Evolutionary conservation across 495 filamentous ascomycete species (phyloP).

Genomic region (Neurospora sp.): DNA sequence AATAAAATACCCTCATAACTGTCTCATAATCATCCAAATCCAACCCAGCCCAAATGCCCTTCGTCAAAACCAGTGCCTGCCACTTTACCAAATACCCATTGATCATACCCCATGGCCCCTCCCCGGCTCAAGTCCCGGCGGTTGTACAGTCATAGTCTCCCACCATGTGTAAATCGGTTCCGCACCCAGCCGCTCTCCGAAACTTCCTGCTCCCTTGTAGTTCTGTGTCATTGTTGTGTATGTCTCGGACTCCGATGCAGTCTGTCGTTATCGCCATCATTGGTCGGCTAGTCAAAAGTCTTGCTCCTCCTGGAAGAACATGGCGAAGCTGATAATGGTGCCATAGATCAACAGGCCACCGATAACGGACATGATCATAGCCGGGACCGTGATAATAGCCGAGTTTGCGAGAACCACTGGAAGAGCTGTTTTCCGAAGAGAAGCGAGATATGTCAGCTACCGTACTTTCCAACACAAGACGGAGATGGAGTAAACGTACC

Average conservation of each 20-base stretch:
- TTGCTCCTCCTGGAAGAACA: slow-evolving; percentile 96
- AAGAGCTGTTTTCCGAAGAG: slow-evolving; percentile 50
- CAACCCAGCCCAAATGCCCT: background rate
- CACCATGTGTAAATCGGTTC: background rate
- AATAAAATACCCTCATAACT: background rate
- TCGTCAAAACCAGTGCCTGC: background rate
- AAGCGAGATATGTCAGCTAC: slow-evolving; percentile 8
- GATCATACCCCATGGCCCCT: background rate
- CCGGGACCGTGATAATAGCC: slow-evolving; percentile 64
- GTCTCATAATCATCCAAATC: background rate
- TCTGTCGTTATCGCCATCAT: background rate
- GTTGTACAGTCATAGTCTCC: background rate
- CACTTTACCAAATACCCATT: background rate
- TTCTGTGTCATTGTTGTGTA: background rate
- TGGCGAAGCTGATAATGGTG: slow-evolving; percentile 91
- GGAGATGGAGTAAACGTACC: slow-evolving; percentile 47
- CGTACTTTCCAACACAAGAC: background rate
- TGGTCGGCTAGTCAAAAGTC: slow-evolving; percentile 45
- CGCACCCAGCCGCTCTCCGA: background rate
- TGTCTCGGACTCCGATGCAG: background rate
- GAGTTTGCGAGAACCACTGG: slow-evolving; percentile 84
- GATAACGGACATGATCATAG: slow-evolving; percentile 90
- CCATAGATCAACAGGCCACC: slow-evolving; percentile 93
- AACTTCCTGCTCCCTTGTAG: background rate
- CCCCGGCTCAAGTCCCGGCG: background rate